Evolutionary conservation across 176 grass and related monocot species (phyloP), one percentile per base, ranked within the genome.

Genomic region (Bothriochloa decipiens): DNA sequence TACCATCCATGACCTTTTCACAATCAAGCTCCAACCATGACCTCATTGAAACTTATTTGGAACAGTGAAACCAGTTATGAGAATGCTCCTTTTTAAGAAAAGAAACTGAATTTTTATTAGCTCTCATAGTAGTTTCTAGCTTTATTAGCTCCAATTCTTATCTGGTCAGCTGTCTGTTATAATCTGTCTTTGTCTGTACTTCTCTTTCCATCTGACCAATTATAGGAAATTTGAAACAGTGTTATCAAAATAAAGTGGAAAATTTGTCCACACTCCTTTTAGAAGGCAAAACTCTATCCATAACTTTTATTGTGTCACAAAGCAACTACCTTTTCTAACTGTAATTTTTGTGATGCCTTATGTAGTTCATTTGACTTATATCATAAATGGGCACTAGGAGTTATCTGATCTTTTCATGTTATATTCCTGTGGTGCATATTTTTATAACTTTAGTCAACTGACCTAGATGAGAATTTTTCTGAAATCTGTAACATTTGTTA

Each of bases 401-500:
- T 37, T 4, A 10, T 23, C 55, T 62, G 32, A 63, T n/a, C 20
- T 65, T 35, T 82, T 39, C 11, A 73, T 72, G 28, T 45, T 32
- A 65, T 16, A 11, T 84, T 75, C 8, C 3, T 65, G 8, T 50
- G 47, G 36, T 8, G 6, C 40, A 29, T 42, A 47, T 33, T 75
- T 75, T 63, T 75, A 16, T 20, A 36, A 52, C 11, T 66, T 66
- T 5, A 79, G 1, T 39, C 13, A 65, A 55, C 20, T 39, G 13
- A 75, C 73, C 2, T 13, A 11, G 33, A 74, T 79, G 72, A 33
- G 16, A 79, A 11, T 60, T 78, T 4, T 47, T 53, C 3, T 74
- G 53, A 68, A 23, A 60, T 81, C 27, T 28, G 14, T 69, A 85
- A 22, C 46, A 11, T 66, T 58, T n/a, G 52, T 55, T 55, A 55